Evolutionary conservation across 2,329 filamentous ascomycete genomes (phyloP).

Genomic region (Aspergillus neotritici): DNA sequence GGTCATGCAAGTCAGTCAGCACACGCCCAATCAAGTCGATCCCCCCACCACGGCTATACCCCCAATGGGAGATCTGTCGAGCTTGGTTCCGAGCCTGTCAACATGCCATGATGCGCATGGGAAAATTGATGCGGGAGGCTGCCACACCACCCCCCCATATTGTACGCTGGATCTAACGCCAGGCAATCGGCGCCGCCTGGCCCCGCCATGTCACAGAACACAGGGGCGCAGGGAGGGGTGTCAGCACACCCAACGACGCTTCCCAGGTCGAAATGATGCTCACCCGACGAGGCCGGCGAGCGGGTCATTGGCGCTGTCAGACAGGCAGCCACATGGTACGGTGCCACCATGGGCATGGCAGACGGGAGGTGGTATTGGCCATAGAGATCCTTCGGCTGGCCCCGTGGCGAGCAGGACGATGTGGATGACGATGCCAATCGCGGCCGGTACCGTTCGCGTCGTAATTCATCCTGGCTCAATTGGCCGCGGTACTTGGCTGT

Average conservation of each 20-base stretch:
- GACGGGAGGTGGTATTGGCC: slow-evolving; percentile 9
- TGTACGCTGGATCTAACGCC: slow-evolving; percentile 15
- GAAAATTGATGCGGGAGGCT: slow-evolving; percentile 4
- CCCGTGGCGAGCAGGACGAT: slow-evolving; percentile 3
- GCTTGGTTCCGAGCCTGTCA: slow-evolving; percentile 11
- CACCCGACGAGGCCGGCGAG: slow-evolving; percentile 5
- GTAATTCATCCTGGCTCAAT: slow-evolving; percentile 20
- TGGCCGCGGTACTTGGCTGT: slow-evolving; percentile 28
- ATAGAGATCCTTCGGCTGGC: slow-evolving; percentile 11
- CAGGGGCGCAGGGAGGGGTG: slow-evolving; percentile 17
- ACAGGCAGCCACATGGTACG: slow-evolving; percentile 9
- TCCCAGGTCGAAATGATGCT: slow-evolving; percentile 18
- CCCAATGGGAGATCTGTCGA: slow-evolving; percentile 16
- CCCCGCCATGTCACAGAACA: slow-evolving; percentile 26
- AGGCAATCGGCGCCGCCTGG: slow-evolving; percentile 12
- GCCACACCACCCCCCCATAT: slow-evolving; percentile 16
- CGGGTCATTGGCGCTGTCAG: slow-evolving; percentile 12
- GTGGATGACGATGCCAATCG: slow-evolving; percentile 6
- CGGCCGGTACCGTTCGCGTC: slow-evolving; percentile 15
- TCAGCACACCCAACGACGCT: slow-evolving; percentile 26
- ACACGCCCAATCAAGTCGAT: background rate
- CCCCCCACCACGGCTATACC: slow-evolving; percentile 7
- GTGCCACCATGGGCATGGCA: slow-evolving; percentile 6
- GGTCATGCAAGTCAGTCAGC: slow-evolving; percentile 9
- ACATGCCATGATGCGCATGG: slow-evolving; percentile 12